phyloP scores from a whole-genome alignment of 768 basidiomycete genomes.

The Candolleomyces eurysporus region DNA sequence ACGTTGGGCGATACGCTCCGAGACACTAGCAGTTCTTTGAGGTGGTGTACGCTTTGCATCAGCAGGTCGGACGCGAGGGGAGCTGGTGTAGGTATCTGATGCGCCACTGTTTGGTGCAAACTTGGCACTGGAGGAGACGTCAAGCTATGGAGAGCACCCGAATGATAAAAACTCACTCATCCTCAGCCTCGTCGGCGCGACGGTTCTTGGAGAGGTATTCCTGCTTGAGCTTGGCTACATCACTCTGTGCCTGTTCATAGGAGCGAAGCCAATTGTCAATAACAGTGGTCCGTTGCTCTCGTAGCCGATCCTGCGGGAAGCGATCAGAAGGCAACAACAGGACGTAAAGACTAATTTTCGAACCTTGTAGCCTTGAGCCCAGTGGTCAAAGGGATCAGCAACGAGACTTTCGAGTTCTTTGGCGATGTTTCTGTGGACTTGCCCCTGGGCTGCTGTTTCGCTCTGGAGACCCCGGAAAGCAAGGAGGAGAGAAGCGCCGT shows the following conservation, averaged over 20 bases:
- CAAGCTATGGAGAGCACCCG: conserved; percentile 11
- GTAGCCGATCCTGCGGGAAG: conserved; percentile 54
- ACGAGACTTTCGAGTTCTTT: conserved; percentile 75
- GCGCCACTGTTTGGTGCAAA: conserved; percentile 73
- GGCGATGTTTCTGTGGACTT: conserved; percentile 67
- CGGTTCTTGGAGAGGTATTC: conserved; percentile 76
- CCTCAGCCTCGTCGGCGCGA: conserved; percentile 88
- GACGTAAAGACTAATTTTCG: conserved; percentile 15
- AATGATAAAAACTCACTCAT: conserved; percentile 65
- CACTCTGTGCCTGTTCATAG: conserved; percentile 68
- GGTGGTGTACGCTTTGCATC: conserved; percentile 53
- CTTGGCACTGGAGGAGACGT: conserved; percentile 57
- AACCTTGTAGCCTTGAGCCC: conserved; percentile 77
- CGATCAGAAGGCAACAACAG: conserved; percentile 9
- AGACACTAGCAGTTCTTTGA: conserved; percentile 72
- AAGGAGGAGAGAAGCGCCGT: conserved; percentile 79
- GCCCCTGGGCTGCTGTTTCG: conserved; percentile 71
- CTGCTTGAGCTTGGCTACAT: conserved; percentile 72
- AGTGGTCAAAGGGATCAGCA: conserved; percentile 75
- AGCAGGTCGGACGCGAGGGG: conserved; percentile 62
- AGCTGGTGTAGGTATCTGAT: conserved; percentile 79
- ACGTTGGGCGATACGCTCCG: conserved; percentile 82
- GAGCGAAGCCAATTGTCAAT: conserved; percentile 65
- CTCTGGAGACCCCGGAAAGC: conserved; percentile 78
- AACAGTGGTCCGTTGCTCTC: conserved; percentile 52